Evolutionary conservation across 164 flowering plant species (phyloP), one percentile per base, ranked within the genome.

Genomic region (Pachysandra terminalis): DNA sequence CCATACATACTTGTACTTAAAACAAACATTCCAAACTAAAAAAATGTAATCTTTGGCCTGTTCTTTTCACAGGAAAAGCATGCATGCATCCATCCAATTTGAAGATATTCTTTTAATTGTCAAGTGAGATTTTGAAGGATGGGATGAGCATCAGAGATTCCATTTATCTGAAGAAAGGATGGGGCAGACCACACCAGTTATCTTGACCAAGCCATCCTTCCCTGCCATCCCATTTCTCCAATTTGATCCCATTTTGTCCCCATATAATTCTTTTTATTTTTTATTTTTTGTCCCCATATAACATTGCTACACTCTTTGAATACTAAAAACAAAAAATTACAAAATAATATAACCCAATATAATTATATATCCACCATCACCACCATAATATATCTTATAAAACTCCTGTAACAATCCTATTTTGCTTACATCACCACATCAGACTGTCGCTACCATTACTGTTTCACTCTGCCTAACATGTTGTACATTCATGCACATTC

Each of bases 131-230:
- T 66, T 35, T 56, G 72, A 56, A 63, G 56, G 72, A 81, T 82
- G 81, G 80, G 81, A 64, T 62, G 79, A 59, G 80, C 80, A n/a
- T n/a, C n/a, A 80, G 80, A 82, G 83, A 82, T 82, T 80, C 81
- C 79, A 74, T 70, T 78, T 65, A 72, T 71, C 72, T 65, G 71
- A 70, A 61, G 74, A 77, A 75, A 79, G 74, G 37, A 32, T 32
- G 82, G 78, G 71, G 71, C 55, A 49, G 48, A 65, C 73, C 61
- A 68, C 68, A 61, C 65, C 63, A 72, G 78, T 74, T 63, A 69
- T 72, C 77, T 78, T 78, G 77, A 76, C 77, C 78, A 74, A 64
- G 77, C 81, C 74, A 71, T 74, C 66, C 64, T 67, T 75, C 81
- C 76, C 71, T 74, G 66, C 64, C 64, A 63, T 63, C 51, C 74